Conservation (phyloP, 371 early-diverging fungal species). For the Blyttiomyces sp. region DNA sequence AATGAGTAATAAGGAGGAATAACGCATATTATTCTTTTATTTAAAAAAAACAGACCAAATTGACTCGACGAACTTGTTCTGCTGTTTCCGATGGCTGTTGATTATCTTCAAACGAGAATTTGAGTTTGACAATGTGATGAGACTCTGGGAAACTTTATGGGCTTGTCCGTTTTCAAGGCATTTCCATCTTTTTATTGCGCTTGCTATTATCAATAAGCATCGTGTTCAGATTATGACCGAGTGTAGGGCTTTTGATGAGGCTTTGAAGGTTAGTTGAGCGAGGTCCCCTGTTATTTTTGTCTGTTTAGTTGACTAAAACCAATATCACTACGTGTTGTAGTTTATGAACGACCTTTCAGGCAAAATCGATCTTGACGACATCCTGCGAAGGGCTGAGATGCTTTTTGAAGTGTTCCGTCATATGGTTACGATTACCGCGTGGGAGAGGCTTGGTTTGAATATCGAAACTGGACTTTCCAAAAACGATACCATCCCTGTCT, state of each 20-base stretch:
- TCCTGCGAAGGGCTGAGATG: slow-evolving; percentile 74
- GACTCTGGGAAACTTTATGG: slow-evolving; percentile 87
- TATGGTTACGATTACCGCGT: slow-evolving; percentile 16
- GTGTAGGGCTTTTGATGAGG: slow-evolving; percentile 80
- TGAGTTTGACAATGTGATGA: slow-evolving; percentile 73
- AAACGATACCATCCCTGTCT: background rate
- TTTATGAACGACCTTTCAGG: slow-evolving; percentile 84
- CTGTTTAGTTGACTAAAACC: background rate
- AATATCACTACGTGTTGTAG: slow-evolving; percentile 33
- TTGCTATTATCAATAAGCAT: slow-evolving; percentile 83
- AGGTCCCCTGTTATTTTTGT: background rate
- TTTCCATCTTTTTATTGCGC: slow-evolving; percentile 84
- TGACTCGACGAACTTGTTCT: slow-evolving; percentile 82
- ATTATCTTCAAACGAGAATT: slow-evolving; percentile 95
- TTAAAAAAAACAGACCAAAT: slow-evolving; percentile 51
- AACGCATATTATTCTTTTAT: background rate
- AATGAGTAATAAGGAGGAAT: background rate
- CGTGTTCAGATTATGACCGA: slow-evolving; percentile 71
- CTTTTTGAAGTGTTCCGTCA: slow-evolving; percentile 66
- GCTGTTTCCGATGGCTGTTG: slow-evolving; percentile 93
- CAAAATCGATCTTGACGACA: slow-evolving; percentile 69
- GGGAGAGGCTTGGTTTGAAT: slow-evolving; percentile 25
- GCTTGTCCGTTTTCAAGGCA: slow-evolving; percentile 74
- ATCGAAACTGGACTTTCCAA: slow-evolving; percentile 15
- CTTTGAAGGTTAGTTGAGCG: slow-evolving; percentile 78